phyloP scores from a whole-genome alignment of 1,139 yeast genomes.

The Saccharomyces uvarum region DNA sequence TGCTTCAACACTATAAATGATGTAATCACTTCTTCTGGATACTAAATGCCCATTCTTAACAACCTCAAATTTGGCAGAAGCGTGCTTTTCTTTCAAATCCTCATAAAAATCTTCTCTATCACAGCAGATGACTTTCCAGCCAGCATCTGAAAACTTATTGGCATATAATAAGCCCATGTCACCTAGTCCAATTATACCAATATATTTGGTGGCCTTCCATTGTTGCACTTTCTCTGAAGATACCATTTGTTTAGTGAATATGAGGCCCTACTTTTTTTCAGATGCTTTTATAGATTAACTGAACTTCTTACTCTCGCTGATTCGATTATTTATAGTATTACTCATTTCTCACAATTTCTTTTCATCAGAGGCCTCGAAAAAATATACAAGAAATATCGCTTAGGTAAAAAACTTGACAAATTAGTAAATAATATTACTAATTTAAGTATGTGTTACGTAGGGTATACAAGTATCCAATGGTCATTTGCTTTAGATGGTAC shows the following conservation, averaged over 20 bases:
- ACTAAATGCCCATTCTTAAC: constrained; percentile 74
- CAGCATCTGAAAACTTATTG: constrained; percentile 63
- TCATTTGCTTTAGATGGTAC: background rate
- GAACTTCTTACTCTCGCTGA: background rate
- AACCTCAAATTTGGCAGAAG: constrained; percentile 45
- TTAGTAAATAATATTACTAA: background rate
- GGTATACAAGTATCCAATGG: background rate
- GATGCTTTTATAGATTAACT: background rate
- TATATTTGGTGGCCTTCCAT: constrained; percentile 41
- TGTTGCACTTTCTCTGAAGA: constrained; percentile 7
- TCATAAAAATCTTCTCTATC: constrained; percentile 67
- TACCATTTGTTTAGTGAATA: constrained; percentile 3
- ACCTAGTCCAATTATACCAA: constrained; percentile 93
- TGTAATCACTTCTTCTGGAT: constrained; percentile 69
- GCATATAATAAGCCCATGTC: constrained; percentile 95
- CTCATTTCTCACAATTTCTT: background rate
- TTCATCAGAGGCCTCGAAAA: background rate
- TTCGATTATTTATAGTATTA: background rate
- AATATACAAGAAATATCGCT: background rate
- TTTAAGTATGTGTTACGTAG: background rate
- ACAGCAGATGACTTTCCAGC: constrained; percentile 89
- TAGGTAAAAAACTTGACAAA: background rate
- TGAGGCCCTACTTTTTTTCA: background rate
- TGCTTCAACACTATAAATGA: constrained; percentile 86
- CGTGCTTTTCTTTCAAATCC: constrained; percentile 38